Evolutionary conservation across 23 red algal genomes (phyloP).

Genomic region (Cyanidiococcus yangmingshanensis): DNA sequence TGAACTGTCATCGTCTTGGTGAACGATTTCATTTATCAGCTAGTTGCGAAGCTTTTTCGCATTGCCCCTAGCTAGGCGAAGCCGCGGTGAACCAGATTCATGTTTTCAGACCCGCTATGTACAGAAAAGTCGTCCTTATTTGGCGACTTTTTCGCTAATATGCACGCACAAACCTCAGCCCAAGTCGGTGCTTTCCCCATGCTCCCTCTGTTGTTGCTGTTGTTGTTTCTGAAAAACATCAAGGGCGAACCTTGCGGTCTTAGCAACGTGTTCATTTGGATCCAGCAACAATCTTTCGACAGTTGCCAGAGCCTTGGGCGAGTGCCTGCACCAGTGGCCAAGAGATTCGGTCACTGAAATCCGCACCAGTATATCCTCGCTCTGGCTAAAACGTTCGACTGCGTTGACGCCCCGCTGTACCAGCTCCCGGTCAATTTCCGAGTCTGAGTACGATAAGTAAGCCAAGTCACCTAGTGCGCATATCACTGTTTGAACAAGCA

Average conservation of each 20-base stretch:
- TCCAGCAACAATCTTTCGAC: neutral
- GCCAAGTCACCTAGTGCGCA: neutral
- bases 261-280: neutral
- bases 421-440: constrained; percentile 1
- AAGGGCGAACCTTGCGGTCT: neutral
- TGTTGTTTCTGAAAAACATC: neutral
- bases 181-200: too few relatives aligned
- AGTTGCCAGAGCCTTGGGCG: neutral
- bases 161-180: too few relatives aligned
- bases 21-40: too few relatives aligned
- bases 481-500: constrained; percentile 10
- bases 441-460: neutral
- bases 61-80: too few relatives aligned
- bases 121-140: too few relatives aligned
- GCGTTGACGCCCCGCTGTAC: neutral
- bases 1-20: too few relatives aligned
- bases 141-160: too few relatives aligned
- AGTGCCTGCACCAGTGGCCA: constrained; percentile 2
- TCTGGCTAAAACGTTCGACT: neutral
- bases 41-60: too few relatives aligned
- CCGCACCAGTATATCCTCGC: neutral
- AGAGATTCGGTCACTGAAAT: constrained; percentile 5
- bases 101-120: too few relatives aligned
- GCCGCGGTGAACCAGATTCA: too few relatives aligned
- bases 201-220: neutral